Evolutionary conservation across 208 protist genomes (phyloP).

Genomic region (Naegleria fowleri): DNA sequence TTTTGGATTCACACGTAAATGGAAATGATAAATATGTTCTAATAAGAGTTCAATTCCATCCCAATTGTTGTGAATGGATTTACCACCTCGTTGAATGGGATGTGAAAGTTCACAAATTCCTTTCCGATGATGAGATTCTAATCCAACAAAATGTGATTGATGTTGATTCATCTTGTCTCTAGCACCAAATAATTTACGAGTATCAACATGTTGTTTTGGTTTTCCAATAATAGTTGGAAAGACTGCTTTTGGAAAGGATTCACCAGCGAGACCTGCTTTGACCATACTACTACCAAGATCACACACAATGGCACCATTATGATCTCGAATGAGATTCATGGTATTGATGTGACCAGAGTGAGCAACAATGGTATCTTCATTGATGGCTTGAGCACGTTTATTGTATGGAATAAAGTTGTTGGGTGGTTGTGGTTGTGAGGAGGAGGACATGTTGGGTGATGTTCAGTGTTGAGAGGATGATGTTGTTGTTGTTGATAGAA

Average conservation of each 20-base stretch:
- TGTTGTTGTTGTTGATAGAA: too few relatives aligned
- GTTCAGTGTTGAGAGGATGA: too few relatives aligned
- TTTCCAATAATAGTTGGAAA: conserved; percentile 62
- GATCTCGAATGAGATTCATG: background rate
- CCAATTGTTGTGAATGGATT: conserved; percentile 87
- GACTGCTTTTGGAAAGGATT: conserved; percentile 55
- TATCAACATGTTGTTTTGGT: conserved; percentile 36
- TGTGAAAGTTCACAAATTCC: background rate
- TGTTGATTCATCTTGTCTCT: background rate
- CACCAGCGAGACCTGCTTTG: conserved; percentile 68
- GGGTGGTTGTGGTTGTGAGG: too few relatives aligned
- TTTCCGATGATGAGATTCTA: background rate
- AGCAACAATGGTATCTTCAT: background rate
- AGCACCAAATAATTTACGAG: background rate
- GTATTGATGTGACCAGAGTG: background rate
- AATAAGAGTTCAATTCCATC: conserved; percentile 91
- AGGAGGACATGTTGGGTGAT: too few relatives aligned
- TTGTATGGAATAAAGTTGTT: background rate
- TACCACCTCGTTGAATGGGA: conserved; percentile 48
- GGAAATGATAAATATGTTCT: conserved; percentile 80
- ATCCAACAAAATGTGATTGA: background rate
- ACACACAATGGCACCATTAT: background rate
- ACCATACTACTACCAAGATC: conserved; percentile 62
- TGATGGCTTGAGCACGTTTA: background rate
- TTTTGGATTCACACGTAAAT: conserved; percentile 46